Evolutionary conservation across 805 yeast species (phyloP), one percentile per base, ranked within the genome.

Genomic region (Candida stauntonica): DNA sequence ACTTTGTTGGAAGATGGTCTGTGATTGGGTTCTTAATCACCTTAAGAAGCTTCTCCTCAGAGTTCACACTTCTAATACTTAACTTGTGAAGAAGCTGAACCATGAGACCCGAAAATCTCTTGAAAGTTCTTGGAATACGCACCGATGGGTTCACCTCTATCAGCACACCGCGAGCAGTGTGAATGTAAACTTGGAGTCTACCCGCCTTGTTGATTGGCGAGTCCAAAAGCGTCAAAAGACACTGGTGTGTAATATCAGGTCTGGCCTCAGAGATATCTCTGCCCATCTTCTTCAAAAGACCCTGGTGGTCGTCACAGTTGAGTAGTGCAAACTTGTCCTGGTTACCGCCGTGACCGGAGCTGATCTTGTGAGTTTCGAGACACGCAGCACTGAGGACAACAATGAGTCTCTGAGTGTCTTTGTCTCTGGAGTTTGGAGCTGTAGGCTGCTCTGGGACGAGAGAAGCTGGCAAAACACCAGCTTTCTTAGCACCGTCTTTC

Each of bases 121-220:
- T 93, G 68, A 93, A 93, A 1, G 99, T 93, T 70, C 99, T 83
- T 46, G 99, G 99, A 51, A 93, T 93, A 63, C 99, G 83, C 39
- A 93, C 97, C 26, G 86, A 75, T 31, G 99, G 99, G 60, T 91
- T 93, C 44, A 93, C 95, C 62, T 93, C 99, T 53, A 93, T 78
- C 45, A 93, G 76, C 12, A 93, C 96, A 19, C 96, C 96, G 51
- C 91, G 77, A 15, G 96, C 91, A 11, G 99, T 93, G 53, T 87
- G 96, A 42, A 93, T 88, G 64, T 91, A 93, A 12, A 93, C 99
- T 64, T 93, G 99, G 50, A 93, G 73, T 62, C 79, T 86, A 7
- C 99, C 99, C 6, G 97, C 98, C 64, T 93, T 93, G 68, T 93
- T 93, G 55, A 93, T 84, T 30, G 99, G 99, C n/a, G 96, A 86